Conservation (phyloP, 2,329 filamentous ascomycete species). For the Penicillium sp. region DNA sequence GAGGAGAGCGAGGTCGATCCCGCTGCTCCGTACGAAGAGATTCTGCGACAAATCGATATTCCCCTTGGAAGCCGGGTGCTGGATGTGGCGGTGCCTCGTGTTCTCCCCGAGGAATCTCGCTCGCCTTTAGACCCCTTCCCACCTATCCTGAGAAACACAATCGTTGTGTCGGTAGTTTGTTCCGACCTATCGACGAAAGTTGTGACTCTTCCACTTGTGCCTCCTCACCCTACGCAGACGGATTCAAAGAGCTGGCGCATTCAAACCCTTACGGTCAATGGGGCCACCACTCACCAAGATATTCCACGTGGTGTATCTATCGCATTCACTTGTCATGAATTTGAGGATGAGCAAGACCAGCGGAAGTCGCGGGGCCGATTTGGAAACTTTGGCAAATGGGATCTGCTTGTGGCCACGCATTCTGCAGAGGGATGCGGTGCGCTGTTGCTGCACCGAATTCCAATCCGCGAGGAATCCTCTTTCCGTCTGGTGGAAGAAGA, state of each 20-base stretch:
- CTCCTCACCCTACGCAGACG: conserved; percentile 48
- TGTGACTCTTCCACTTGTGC: conserved; percentile 55
- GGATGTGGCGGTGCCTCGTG: conserved; percentile 49
- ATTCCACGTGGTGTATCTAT: conserved; percentile 53
- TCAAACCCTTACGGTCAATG: conserved; percentile 50
- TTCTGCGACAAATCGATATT: conserved; percentile 57
- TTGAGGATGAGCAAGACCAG: conserved; percentile 30
- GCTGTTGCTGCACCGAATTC: conserved; percentile 47
- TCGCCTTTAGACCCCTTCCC: conserved; percentile 47
- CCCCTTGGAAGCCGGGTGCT: conserved; percentile 55
- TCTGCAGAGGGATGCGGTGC: conserved; percentile 47
- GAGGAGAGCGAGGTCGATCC: conserved; percentile 59
- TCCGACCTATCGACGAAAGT: conserved; percentile 58
- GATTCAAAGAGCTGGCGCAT: conserved; percentile 43
- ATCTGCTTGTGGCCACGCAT: conserved; percentile 49
- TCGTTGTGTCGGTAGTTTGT: conserved; percentile 57
- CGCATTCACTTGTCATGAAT: conserved; percentile 51
- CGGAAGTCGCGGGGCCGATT: conserved; percentile 33
- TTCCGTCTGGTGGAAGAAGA: conserved; percentile 37
- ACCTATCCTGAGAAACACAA: conserved; percentile 49
- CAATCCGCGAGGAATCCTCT: conserved; percentile 31
- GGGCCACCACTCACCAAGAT: conserved; percentile 51
- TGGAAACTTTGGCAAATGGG: conserved; percentile 37
- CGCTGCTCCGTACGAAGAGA: conserved; percentile 53
- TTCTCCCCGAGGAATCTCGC: conserved; percentile 45